These are phyloP conservation scores for Schrenkiella parvula DNA, from an alignment of 345 rosid genomes.

Conservation along the genomic window DNA sequence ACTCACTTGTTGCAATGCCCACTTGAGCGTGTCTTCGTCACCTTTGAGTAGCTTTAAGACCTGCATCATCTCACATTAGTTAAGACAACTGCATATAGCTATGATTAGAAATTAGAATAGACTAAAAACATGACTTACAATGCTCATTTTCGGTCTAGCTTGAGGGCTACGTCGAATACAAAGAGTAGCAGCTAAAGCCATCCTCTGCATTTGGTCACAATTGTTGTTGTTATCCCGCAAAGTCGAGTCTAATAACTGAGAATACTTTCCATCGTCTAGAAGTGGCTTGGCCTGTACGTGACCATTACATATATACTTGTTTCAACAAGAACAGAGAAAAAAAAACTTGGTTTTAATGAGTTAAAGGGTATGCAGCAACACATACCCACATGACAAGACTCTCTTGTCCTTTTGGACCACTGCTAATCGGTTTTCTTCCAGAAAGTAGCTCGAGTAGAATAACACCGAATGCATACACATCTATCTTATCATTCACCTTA, in stretches of 20 bases:
- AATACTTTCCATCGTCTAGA: conserved; percentile 54
- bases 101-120: not conserved
- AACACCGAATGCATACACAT: conserved; percentile 91
- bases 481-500: conserved; percentile 82
- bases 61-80: conserved; percentile 33
- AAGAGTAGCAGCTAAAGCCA: conserved; percentile 83
- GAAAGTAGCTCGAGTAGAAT: conserved; percentile 94
- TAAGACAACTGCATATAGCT: not conserved
- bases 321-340: not conserved
- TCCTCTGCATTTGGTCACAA: conserved; percentile 54
- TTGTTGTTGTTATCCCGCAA: conserved; percentile 36
- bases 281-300: conserved; percentile 73
- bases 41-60: conserved; percentile 78
- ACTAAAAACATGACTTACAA: conserved; percentile 38
- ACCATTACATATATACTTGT: not conserved
- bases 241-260: conserved; percentile 58
- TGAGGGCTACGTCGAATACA: conserved; percentile 69
- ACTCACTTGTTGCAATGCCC: conserved; percentile 61
- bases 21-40: conserved; percentile 43
- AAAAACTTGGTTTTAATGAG: not conserved
- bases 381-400: conserved; percentile 98
- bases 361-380: conserved; percentile 50
- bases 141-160: conserved; percentile 72
- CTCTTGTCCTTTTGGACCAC: conserved; percentile 73
- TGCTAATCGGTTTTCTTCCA: conserved; percentile 79